These are phyloP conservation scores for Priceomyces carsonii DNA, from an alignment of 805 yeast species.

Conservation along the genomic window DNA sequence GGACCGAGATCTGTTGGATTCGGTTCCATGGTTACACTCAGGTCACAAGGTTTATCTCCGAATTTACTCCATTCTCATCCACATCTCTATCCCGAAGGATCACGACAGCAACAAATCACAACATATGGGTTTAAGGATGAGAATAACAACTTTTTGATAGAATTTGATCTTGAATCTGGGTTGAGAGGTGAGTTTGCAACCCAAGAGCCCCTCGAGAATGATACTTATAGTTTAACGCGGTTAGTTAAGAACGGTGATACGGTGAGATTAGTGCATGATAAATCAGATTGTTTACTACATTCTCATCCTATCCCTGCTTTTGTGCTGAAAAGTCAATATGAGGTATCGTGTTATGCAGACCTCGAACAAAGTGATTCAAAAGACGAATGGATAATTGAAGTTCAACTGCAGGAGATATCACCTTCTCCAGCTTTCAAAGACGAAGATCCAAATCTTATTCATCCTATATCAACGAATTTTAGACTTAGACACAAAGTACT, in stretches of 20 bases:
- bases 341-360: constrained; percentile 87
- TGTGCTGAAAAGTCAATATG: constrained; percentile 63
- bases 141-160: constrained; percentile 81
- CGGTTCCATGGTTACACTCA: constrained; percentile 63
- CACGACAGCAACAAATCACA: constrained; percentile 92
- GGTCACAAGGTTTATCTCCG: constrained; percentile 72
- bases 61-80: constrained; percentile 85
- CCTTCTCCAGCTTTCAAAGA: constrained; percentile 41
- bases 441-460: constrained; percentile 55
- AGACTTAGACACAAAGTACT: constrained; percentile 62
- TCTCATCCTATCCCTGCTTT: constrained; percentile 82
- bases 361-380: constrained; percentile 69
- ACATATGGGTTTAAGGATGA: constrained; percentile 87
- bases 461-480: constrained; percentile 76
- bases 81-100: constrained; percentile 86
- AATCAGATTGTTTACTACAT: constrained; percentile 75
- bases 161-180: constrained; percentile 53
- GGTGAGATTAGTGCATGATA: constrained; percentile 70
- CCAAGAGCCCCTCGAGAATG: constrained; percentile 21
- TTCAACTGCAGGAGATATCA: constrained; percentile 59
- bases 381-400: constrained; percentile 90
- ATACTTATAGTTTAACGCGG: constrained; percentile 6
- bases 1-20: constrained; percentile 69
- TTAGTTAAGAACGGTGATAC: constrained; percentile 60
- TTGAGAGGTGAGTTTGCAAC: constrained; percentile 30